Evolutionary conservation across 1,284 basidiomycete genomes (phyloP), one percentile per base, ranked within the genome.

Genomic region (Rhodotorula sp.): DNA sequence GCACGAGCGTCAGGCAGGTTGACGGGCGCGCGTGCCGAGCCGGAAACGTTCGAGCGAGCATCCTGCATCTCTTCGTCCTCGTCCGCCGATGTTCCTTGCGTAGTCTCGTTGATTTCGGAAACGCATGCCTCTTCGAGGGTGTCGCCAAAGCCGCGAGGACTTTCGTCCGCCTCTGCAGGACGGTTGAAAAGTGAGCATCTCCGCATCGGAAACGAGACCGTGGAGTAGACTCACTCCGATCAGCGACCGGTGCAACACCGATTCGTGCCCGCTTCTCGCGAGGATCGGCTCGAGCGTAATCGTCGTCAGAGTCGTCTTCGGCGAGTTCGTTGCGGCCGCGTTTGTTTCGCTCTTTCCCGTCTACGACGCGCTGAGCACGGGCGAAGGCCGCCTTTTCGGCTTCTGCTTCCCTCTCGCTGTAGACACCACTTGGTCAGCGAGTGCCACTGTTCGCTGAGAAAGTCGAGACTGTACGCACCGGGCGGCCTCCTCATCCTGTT

Each of bases 221-320:
- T 16, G 6, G 5, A 1, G 15, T 14, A n/a, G n/a, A 50, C 73
- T 50, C 26, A 76, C 72, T 54, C 21, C 74, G 73, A 26, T 71
- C 34, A 10, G 52, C 64, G 16, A 47, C 52, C n/a, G n/a, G 31
- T 16, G 50, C 16, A 54, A 72, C n/a, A 48, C 28, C 34, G 60
- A 52, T 23, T 72, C 70, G 26, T 65, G 49, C 26, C 8, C 55
- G 26, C 67, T 74, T 72, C 48, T 70, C 54, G 21, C 58, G 55
- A 18, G 6, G 52, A 0, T 45, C 26, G 28, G 56, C 56, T 16
- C 31, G 14, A 28, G 31, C 45, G 19, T 61, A 65, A n/a, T 76
- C 75, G 58, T 76, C 75, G 69, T 74, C 68, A 16, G 67, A 72
- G n/a, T 74, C 70, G 60, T 72, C 75, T 66, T 76, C 75, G 43